phyloP scores from a whole-genome alignment of 176 grass and related monocot species.

The Oryza brachyantha region DNA sequence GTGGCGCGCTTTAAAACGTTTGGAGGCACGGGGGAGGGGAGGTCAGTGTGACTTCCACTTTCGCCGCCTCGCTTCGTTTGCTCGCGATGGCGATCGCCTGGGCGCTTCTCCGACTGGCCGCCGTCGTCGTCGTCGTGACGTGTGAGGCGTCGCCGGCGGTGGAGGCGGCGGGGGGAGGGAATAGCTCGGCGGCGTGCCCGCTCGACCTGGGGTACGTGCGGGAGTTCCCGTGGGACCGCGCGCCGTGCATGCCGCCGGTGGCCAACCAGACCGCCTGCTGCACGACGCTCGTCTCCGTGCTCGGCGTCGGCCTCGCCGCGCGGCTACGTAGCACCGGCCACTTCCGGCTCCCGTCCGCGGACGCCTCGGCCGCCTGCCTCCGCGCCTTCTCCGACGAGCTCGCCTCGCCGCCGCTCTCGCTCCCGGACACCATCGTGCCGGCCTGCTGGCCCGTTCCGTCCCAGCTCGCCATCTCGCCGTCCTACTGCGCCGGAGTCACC shows the following conservation, averaged over 20 bases:
- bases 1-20: background rate
- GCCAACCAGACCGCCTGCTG: conserved; percentile 65
- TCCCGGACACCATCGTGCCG: conserved; percentile 44
- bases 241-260: conserved; percentile 40
- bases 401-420: conserved; percentile 49
- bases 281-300: conserved; percentile 52
- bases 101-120: background rate
- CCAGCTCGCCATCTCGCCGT: conserved; percentile 47
- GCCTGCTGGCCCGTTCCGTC: conserved; percentile 50
- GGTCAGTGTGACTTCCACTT: background rate
- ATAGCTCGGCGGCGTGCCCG: conserved; percentile 42
- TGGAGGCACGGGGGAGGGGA: background rate
- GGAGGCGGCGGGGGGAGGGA: background rate
- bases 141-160: background rate
- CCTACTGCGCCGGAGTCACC: conserved; percentile 70
- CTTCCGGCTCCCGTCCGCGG: conserved; percentile 61
- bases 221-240: conserved; percentile 67
- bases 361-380: conserved; percentile 57
- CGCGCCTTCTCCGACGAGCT: conserved; percentile 40
- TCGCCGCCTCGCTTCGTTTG: conserved; percentile 12
- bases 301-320: conserved; percentile 52
- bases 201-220: conserved; percentile 75
- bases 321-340: conserved; percentile 57
- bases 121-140: background rate
- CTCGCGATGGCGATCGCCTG: conserved; percentile 28